Conservation (phyloP, 148 eudicot genomes). For the Tetragonia tetragonoides region DNA sequence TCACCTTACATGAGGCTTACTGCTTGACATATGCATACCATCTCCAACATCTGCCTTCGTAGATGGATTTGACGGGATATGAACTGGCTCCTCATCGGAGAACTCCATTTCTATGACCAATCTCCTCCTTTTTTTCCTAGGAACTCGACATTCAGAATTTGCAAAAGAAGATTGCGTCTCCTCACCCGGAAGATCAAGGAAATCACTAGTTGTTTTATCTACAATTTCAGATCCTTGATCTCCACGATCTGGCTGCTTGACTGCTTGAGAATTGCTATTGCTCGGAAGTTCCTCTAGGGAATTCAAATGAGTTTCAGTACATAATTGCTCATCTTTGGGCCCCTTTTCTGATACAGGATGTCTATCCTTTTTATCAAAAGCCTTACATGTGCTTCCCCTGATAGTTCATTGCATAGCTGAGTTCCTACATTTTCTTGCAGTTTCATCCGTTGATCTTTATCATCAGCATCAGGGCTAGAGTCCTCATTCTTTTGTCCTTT, state of each 20-base stretch:
- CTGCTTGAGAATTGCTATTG: neutral
- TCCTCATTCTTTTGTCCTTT: conserved; percentile 3
- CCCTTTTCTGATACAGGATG: neutral
- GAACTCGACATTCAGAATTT: conserved; percentile 6
- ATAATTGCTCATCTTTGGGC: neutral
- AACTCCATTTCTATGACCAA: conserved; percentile 24
- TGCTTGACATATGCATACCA: neutral
- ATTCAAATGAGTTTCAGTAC: neutral
- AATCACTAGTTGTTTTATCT: conserved; percentile 7
- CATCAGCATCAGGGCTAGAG: neutral
- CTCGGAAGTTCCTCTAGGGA: conserved; percentile 2
- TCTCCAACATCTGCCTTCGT: neutral
- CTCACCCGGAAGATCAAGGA: neutral
- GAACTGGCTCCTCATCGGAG: conserved; percentile 24
- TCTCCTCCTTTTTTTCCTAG: conserved; percentile 25
- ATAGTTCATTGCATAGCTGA: neutral
- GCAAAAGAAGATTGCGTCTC: neutral
- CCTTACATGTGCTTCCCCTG: neutral
- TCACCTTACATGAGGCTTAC: conserved; percentile 15
- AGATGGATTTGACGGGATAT: neutral
- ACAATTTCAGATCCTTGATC: neutral
- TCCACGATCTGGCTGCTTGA: conserved; percentile 5
- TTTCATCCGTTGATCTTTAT: conserved; percentile 6
- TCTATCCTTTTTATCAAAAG: neutral
- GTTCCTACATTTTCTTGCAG: conserved; percentile 4